Evolutionary conservation across 768 basidiomycete species (phyloP).

Genomic region (Leucocoprinus sp.): DNA sequence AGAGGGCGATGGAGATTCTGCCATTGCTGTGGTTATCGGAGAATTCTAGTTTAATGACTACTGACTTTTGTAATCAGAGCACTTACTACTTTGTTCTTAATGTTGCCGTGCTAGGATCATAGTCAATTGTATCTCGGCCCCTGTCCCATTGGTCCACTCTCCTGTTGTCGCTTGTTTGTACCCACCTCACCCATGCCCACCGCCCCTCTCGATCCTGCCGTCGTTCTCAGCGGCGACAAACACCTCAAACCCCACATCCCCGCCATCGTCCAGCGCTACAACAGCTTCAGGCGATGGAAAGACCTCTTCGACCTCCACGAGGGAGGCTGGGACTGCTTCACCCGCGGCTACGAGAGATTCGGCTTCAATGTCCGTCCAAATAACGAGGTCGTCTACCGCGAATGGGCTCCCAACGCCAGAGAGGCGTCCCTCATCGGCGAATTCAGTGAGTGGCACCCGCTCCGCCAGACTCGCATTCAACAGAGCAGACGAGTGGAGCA

Average conservation of each 20-base stretch:
- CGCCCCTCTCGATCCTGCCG: conserved; percentile 43
- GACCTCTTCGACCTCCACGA: conserved; percentile 67
- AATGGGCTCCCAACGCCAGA: conserved; percentile 91
- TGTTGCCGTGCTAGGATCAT: no score
- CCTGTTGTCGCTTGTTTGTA: no score
- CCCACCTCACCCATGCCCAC: conserved; percentile 32
- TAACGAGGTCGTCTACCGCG: conserved; percentile 74
- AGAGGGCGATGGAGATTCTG: no score
- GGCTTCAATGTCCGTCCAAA: conserved; percentile 68
- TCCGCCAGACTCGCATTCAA: conserved; percentile 1
- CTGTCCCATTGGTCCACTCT: no score
- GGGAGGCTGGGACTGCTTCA: conserved; percentile 78
- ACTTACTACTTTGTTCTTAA: no score
- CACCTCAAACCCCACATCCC: conserved; percentile 71
- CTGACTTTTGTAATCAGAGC: no score
- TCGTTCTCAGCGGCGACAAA: conserved; percentile 55
- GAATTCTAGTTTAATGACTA: no score
- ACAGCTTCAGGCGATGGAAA: conserved; percentile 67
- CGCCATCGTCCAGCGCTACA: conserved; percentile 61
- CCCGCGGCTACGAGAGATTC: conserved; percentile 69
- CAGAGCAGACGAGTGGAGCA: conserved; percentile 75
- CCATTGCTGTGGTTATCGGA: no score
- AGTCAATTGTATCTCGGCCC: no score
- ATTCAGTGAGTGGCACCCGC: conserved; percentile 65
- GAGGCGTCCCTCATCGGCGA: conserved; percentile 88